phyloP scores from a whole-genome alignment of 139 green algal species.

The Limnomonas spitsbergensis region DNA sequence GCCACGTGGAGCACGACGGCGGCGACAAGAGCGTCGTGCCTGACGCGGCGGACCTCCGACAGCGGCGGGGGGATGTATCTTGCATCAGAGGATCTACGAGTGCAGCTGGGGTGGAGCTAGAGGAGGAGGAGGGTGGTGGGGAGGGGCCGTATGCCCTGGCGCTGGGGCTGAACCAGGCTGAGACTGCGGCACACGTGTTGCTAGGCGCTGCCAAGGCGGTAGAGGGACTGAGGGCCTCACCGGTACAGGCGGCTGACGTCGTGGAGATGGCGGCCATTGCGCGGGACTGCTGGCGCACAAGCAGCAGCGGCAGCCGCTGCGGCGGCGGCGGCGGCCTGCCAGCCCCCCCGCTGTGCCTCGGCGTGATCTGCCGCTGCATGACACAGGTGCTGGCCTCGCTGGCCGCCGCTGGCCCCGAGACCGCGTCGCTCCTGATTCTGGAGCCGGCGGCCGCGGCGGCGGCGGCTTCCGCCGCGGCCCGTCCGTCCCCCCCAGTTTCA shows the following conservation, averaged over 20 bases:
- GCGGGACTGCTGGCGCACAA: background rate
- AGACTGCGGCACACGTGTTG: no score
- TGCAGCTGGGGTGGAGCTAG: background rate
- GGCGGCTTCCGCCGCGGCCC: no score
- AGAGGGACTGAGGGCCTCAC: background rate
- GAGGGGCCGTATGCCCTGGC: no score
- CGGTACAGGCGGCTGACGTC: background rate
- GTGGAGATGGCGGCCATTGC: background rate
- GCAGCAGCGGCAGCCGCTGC: background rate
- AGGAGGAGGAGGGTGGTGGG: no score
- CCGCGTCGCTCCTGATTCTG: constrained; percentile 56
- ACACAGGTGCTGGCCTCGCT: constrained; percentile 47
- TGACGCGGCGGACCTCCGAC: no score
- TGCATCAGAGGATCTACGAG: no score
- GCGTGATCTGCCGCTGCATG: constrained; percentile 45
- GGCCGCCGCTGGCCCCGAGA: constrained; percentile 35
- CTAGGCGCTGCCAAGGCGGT: no score
- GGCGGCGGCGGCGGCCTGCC: no score
- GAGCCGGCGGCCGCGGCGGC: constrained; percentile 32
- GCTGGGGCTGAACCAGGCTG: no score
- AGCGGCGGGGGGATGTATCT: no score
- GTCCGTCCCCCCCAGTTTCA: no score
- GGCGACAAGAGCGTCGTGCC: background rate
- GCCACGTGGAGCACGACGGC: background rate
- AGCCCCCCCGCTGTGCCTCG: constrained; percentile 24